phyloP scores from a whole-genome alignment of 305 asterid genomes.

The Fraxinus velutina region DNA sequence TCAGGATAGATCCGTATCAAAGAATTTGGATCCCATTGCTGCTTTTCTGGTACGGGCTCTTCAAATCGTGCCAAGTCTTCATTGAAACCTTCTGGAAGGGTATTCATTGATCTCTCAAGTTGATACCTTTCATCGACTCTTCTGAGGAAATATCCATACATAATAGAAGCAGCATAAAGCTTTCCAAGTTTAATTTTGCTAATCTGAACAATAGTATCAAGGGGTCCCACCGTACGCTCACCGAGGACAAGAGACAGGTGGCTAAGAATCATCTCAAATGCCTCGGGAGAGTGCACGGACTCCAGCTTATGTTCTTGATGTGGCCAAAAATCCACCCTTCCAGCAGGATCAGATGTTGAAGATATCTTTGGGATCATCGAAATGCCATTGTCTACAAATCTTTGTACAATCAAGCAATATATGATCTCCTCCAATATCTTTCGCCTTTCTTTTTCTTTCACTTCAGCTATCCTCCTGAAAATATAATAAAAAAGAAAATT shows the following conservation, averaged over 20 bases:
- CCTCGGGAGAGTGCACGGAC: slow-evolving; percentile 86
- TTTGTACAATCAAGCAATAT: slow-evolving; percentile 75
- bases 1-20: slow-evolving; percentile 67
- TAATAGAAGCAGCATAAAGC: slow-evolving; percentile 90
- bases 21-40: slow-evolving; percentile 77
- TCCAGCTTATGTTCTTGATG: slow-evolving; percentile 80
- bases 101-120: slow-evolving; percentile 1
- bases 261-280: slow-evolving; percentile 83
- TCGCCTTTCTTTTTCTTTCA: slow-evolving; percentile 78
- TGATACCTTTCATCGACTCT: slow-evolving; percentile 11
- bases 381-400: slow-evolving; percentile 58
- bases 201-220: slow-evolving; percentile 62
- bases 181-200: slow-evolving; percentile 88
- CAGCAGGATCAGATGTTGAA: slow-evolving; percentile 61
- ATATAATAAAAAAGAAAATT: neutral
- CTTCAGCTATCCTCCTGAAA: slow-evolving; percentile 88
- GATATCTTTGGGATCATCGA: slow-evolving; percentile 73
- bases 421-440: slow-evolving; percentile 71
- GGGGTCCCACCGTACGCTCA: slow-evolving; percentile 64
- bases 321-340: slow-evolving; percentile 82
- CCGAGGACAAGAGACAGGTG: slow-evolving; percentile 88
- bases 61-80: slow-evolving; percentile 37
- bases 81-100: slow-evolving; percentile 50
- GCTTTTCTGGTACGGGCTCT: slow-evolving; percentile 52
- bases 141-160: slow-evolving; percentile 93